Conservation (phyloP, 1,139 yeast species). For the Eremothecium coryli region DNA sequence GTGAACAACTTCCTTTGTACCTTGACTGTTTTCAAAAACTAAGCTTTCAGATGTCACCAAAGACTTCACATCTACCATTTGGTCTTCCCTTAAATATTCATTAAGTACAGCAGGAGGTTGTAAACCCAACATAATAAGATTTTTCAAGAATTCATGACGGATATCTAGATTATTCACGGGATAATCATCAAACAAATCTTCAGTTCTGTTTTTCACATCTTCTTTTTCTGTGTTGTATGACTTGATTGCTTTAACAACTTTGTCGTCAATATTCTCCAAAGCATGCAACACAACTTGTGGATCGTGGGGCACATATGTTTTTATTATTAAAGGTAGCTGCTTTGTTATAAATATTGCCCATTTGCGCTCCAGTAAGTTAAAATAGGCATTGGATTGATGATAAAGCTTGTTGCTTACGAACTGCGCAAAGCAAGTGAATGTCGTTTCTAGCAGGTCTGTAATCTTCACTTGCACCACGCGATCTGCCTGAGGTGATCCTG, state of each 20-base stretch:
- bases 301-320: conserved; percentile 20
- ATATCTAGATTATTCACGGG: conserved; percentile 42
- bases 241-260: conserved; percentile 28
- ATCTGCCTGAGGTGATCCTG: conserved; percentile 7
- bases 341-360: conserved; percentile 29
- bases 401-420: conserved; percentile 29
- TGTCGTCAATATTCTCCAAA: conserved; percentile 27
- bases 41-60: conserved; percentile 26
- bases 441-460: conserved; percentile 28
- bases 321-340: conserved; percentile 24
- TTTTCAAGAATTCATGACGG: conserved; percentile 48
- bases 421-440: conserved; percentile 31
- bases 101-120: conserved; percentile 37
- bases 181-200: conserved; percentile 36
- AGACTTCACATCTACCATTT: conserved; percentile 29
- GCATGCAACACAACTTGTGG: conserved; percentile 21
- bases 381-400: conserved; percentile 27
- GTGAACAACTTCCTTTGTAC: conserved; percentile 22
- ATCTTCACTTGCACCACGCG: conserved; percentile 14
- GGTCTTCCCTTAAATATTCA: conserved; percentile 40
- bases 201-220: conserved; percentile 23
- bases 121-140: conserved; percentile 39
- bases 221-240: conserved; percentile 28
- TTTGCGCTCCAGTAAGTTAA: conserved; percentile 26
- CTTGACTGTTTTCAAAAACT: conserved; percentile 23